Conservation (phyloP, 2,329 filamentous ascomycete genomes). For the Ascochyta viciae-villosae region DNA sequence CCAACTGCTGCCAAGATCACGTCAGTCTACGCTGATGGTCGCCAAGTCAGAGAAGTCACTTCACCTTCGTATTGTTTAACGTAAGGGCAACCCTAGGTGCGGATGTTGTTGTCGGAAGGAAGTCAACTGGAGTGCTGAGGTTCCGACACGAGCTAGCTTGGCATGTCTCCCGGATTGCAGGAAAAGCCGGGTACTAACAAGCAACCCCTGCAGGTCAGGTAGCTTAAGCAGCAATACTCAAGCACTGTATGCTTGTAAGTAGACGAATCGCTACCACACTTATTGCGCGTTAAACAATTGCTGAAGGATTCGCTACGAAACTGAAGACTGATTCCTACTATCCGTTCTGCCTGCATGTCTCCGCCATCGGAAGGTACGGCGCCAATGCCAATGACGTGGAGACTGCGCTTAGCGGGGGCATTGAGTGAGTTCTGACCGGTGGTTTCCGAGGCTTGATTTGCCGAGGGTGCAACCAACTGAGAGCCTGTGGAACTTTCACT, state of each 20-base stretch:
- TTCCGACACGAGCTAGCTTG: conserved; percentile 5
- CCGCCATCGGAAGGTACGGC: conserved; percentile 5
- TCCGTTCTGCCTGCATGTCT: not conserved
- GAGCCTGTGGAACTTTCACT: not conserved
- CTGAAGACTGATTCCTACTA: too few species aligned
- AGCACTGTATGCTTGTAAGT: too few species aligned
- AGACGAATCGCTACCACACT: too few species aligned
- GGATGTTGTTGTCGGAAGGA: conserved; percentile 15
- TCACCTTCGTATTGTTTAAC: conserved; percentile 15
- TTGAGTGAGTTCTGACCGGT: not conserved
- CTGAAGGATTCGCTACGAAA: too few species aligned
- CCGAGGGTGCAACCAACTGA: not conserved
- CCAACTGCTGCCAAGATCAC: not conserved
- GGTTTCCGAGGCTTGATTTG: conserved; percentile 3
- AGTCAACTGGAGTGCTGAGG: not conserved
- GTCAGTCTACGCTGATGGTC: conserved; percentile 6
- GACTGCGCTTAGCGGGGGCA: conserved; percentile 6
- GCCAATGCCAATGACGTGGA: conserved; percentile 5
- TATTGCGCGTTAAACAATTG: too few species aligned
- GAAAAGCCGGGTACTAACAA: too few species aligned
- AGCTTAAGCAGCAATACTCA: too few species aligned
- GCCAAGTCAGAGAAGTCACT: not conserved
- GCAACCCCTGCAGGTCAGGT: too few species aligned
- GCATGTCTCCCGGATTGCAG: not conserved
- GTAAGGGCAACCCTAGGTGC: conserved; percentile 7